Evolutionary conservation across 1,139 yeast species (phyloP).

Genomic region (Pichiaceae sp.): DNA sequence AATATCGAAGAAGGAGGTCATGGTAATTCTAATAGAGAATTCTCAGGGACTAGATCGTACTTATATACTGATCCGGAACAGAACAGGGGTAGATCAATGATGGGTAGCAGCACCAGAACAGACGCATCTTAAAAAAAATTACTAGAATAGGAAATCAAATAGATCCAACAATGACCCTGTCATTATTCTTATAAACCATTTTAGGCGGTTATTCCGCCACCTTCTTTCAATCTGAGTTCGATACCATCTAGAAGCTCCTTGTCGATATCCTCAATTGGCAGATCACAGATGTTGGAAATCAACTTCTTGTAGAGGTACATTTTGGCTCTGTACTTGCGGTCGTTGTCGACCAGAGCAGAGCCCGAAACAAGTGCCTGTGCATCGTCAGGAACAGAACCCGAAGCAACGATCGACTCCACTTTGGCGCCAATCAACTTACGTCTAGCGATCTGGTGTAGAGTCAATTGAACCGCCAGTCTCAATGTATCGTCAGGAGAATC

Average conservation of each 20-base stretch:
- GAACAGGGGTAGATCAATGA: too few relatives aligned
- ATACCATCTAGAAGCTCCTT: slow-evolving; percentile 53
- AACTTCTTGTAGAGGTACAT: slow-evolving; percentile 76
- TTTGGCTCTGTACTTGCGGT: slow-evolving; percentile 30
- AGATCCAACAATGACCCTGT: too few relatives aligned
- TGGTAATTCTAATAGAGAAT: too few relatives aligned
- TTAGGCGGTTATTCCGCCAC: too few relatives aligned
- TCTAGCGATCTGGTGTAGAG: slow-evolving; percentile 46
- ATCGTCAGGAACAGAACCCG: slow-evolving; percentile 6
- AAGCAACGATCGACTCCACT: slow-evolving; percentile 5
- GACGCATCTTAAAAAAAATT: too few relatives aligned
- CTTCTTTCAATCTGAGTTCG: slow-evolving; percentile 22
- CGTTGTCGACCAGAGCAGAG: slow-evolving; percentile 27
- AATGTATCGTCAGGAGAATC: slow-evolving; percentile 5
- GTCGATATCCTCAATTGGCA: slow-evolving; percentile 74
- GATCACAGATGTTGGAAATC: slow-evolving; percentile 76
- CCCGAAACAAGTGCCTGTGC: slow-evolving; percentile 4
- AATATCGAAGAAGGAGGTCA: too few relatives aligned
- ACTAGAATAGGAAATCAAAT: too few relatives aligned
- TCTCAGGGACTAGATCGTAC: too few relatives aligned
- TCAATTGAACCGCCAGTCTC: slow-evolving; percentile 36
- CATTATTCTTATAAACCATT: too few relatives aligned
- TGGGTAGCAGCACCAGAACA: too few relatives aligned
- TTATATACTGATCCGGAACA: too few relatives aligned
- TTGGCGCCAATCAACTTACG: slow-evolving; percentile 28